phyloP scores from a whole-genome alignment of 352 stramenopile species.

The Phytophthora niederhauseri region DNA sequence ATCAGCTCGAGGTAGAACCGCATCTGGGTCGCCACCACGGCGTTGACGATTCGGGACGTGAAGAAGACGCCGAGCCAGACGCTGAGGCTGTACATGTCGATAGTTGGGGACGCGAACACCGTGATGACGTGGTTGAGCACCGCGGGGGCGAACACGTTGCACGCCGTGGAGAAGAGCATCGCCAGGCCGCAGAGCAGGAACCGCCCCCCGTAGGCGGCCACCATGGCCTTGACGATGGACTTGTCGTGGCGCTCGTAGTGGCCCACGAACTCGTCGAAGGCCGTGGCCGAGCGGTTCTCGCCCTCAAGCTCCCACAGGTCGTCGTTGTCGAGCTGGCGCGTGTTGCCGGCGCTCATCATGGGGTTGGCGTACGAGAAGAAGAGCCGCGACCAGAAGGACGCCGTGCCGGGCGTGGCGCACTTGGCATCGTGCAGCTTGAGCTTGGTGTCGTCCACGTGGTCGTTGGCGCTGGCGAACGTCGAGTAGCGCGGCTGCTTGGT shows the following conservation, averaged over 20 bases:
- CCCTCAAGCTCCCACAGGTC: conserved; percentile 53
- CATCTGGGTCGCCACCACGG: conserved; percentile 32
- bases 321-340: conserved; percentile 42
- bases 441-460: conserved; percentile 14
- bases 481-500: conserved; percentile 24
- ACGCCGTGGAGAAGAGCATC: conserved; percentile 37
- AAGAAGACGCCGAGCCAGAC: conserved; percentile 59
- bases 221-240: conserved; percentile 36
- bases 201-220: conserved; percentile 27
- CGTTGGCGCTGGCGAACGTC: conserved; percentile 18
- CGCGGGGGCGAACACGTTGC: conserved; percentile 44
- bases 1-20: conserved; percentile 39
- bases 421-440: conserved; percentile 2
- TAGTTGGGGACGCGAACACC: conserved; percentile 26
- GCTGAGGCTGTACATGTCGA: conserved; percentile 35
- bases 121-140: conserved; percentile 57
- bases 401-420: conserved; percentile 14
- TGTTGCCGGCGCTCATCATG: conserved; percentile 49
- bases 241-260: conserved; percentile 28
- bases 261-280: conserved; percentile 34
- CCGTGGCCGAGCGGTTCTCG: conserved; percentile 28
- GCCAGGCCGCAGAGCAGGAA: conserved; percentile 40
- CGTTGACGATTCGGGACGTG: conserved; percentile 35
- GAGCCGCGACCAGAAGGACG: conserved; percentile 32
- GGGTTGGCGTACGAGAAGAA: conserved; percentile 54